Conservation (phyloP, 495 filamentous ascomycete species). For the Opeltia flavorubescens region DNA sequence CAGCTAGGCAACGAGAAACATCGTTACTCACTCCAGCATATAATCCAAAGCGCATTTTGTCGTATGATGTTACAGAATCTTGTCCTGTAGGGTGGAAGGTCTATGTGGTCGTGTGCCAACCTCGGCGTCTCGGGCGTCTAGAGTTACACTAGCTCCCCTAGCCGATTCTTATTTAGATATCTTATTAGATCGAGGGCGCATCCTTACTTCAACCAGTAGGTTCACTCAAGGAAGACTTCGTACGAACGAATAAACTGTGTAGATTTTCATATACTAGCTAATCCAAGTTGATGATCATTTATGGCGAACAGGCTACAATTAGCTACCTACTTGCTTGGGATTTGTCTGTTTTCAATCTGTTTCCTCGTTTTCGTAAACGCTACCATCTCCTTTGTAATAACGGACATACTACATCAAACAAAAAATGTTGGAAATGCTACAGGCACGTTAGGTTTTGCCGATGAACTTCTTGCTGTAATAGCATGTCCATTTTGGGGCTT, state of each 20-base stretch:
- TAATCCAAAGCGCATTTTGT: slow-evolving; percentile 36
- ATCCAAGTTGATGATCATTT: slow-evolving; percentile 24
- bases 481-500: slow-evolving; percentile 90
- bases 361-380: slow-evolving; percentile 97
- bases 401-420: slow-evolving; percentile 67
- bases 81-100: background rate
- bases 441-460: slow-evolving; percentile 87
- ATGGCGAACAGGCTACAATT: slow-evolving; percentile 61
- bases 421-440: slow-evolving; percentile 74
- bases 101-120: too few relatives aligned
- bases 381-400: slow-evolving; percentile 86
- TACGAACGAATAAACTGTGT: too few relatives aligned
- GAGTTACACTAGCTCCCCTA: too few relatives aligned
- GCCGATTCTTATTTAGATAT: too few relatives aligned
- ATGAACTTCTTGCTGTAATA: slow-evolving; percentile 80
- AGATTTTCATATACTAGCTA: too few relatives aligned
- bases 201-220: too few relatives aligned
- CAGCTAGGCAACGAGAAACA: background rate
- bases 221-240: too few relatives aligned
- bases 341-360: slow-evolving; percentile 89
- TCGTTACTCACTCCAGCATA: slow-evolving; percentile 34
- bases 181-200: too few relatives aligned
- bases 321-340: slow-evolving; percentile 70
- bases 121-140: too few relatives aligned
- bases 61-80: background rate